Conservation (phyloP, 164 flowering plant genomes). For the Nymphaea thermarum region DNA sequence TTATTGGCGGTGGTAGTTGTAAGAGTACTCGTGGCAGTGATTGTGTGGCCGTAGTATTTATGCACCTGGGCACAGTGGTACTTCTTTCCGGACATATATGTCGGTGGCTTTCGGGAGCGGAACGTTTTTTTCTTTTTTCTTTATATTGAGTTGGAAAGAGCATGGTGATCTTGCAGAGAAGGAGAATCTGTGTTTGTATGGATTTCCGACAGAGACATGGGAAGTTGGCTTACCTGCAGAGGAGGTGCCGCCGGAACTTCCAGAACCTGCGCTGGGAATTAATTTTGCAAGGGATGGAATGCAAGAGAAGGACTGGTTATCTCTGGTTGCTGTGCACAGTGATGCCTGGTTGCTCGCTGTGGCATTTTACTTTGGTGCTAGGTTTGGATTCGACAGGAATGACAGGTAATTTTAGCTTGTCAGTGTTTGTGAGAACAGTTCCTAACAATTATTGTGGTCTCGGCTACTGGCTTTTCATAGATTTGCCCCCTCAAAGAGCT, state of each 20-base stretch:
- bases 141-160: background rate
- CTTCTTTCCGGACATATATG: too few species aligned
- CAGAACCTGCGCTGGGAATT: constrained; percentile 85
- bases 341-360: constrained; percentile 88
- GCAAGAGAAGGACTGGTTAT: constrained; percentile 82
- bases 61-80: too few species aligned
- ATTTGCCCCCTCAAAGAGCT: too few species aligned
- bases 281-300: constrained; percentile 92
- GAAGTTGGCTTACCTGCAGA: constrained; percentile 81
- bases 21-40: too few species aligned
- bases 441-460: too few species aligned
- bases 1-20: background rate
- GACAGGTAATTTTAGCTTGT: constrained; percentile 32
- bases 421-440: too few species aligned
- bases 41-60: too few species aligned
- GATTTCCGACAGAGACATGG: constrained; percentile 74
- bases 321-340: constrained; percentile 82
- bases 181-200: constrained; percentile 83
- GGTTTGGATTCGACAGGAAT: constrained; percentile 62
- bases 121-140: too few species aligned
- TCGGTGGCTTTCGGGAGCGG: background rate
- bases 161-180: constrained; percentile 35
- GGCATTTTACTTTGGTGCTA: constrained; percentile 68
- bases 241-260: constrained; percentile 90
- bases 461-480: too few species aligned